Percentiles rank a stretch among this genome's conserved stretches.
phyloP scores from a whole-genome alignment of 805 yeast genomes.

The Naumovozyma castellii region DNA sequence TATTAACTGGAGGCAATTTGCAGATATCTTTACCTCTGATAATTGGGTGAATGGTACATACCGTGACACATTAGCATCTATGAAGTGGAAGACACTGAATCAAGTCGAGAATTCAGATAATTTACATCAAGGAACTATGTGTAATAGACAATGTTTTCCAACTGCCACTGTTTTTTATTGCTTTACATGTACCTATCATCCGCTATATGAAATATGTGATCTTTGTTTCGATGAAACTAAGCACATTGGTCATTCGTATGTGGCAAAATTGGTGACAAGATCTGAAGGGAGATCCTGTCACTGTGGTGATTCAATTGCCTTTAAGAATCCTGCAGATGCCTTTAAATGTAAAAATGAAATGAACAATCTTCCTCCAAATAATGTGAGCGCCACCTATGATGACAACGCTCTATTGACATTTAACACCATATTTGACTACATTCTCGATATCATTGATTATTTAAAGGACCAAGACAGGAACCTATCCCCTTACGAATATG shows the following conservation, averaged over 20 bases:
- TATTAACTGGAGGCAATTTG: conserved; percentile 19
- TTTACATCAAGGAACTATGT: conserved; percentile 20
- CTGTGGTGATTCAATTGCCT: conserved; percentile 25
- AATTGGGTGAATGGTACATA: conserved; percentile 17
- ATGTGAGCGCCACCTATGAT: conserved; percentile 1
- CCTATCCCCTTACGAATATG: background rate
- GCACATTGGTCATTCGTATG: conserved; percentile 54
- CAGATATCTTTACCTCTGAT: conserved; percentile 11
- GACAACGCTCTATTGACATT: conserved; percentile 8
- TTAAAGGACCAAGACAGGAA: conserved; percentile 3
- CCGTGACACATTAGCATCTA: conserved; percentile 7
- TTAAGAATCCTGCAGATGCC: conserved; percentile 13
- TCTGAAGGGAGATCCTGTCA: conserved; percentile 28
- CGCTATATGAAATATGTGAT: conserved; percentile 45
- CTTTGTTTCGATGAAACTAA: conserved; percentile 60
- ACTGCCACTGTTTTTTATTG: conserved; percentile 27
- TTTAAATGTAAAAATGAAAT: conserved; percentile 13
- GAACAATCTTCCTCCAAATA: conserved; percentile 8
- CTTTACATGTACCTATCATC: conserved; percentile 26
- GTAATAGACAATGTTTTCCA: conserved; percentile 21
- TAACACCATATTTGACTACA: conserved; percentile 18
- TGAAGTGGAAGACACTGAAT: conserved; percentile 12
- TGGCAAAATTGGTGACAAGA: conserved; percentile 20
- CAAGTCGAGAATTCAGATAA: conserved; percentile 3
- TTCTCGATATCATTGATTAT: conserved; percentile 16